Evolutionary conservation across 768 basidiomycete genomes (phyloP).

Genomic region (Collybiopsis confluens): DNA sequence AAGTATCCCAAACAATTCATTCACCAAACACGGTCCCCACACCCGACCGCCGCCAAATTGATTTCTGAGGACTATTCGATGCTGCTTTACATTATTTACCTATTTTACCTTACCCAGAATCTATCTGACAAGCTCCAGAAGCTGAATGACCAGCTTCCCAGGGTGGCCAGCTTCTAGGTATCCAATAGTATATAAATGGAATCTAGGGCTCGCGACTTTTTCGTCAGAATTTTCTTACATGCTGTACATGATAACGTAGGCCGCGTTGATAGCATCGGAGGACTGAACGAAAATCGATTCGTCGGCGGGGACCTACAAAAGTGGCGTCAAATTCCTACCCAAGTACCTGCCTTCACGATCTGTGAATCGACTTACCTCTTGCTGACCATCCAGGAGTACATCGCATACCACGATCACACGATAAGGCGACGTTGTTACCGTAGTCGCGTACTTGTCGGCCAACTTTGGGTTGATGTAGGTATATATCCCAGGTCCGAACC

Average conservation of each 20-base stretch:
- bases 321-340: neutral
- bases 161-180: no score
- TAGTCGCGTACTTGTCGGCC: slow-evolving; percentile 32
- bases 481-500: slow-evolving; percentile 32
- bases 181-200: no score
- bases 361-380: neutral
- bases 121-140: no score
- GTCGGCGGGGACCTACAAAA: neutral
- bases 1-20: no score
- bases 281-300: neutral
- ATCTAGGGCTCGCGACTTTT: no score
- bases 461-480: slow-evolving; percentile 27
- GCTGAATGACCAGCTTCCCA: no score
- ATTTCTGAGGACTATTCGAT: no score
- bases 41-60: no score
- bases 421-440: slow-evolving; percentile 34
- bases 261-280: slow-evolving; percentile 1
- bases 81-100: no score
- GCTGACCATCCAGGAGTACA: slow-evolving; percentile 3
- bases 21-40: no score
- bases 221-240: neutral
- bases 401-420: slow-evolving; percentile 37
- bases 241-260: slow-evolving; percentile 5
- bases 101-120: no score
- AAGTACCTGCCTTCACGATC: neutral